These are phyloP conservation scores for Xylariomycetidae sp. DNA, from an alignment of 2,329 filamentous ascomycete species.

Conservation along the genomic window DNA sequence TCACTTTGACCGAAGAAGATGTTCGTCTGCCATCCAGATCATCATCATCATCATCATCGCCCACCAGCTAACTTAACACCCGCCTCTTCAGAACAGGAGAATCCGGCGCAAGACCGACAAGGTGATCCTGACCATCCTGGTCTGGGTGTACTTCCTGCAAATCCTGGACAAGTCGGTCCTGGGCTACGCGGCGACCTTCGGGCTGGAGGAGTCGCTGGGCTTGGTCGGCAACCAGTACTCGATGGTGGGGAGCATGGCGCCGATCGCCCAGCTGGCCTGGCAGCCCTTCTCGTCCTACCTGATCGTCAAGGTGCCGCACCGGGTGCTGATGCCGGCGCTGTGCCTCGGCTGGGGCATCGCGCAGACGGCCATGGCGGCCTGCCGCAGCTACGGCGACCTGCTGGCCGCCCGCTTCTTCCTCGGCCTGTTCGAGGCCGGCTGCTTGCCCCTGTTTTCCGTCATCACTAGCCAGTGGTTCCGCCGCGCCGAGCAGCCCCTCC, in stretches of 20 bases:
- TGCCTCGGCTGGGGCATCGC: constrained; percentile 47
- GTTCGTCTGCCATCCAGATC: constrained; percentile 1
- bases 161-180: constrained; percentile 58
- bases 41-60: no score
- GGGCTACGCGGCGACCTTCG: constrained; percentile 56
- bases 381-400: constrained; percentile 41
- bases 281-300: constrained; percentile 47
- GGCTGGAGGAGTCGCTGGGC: constrained; percentile 51
- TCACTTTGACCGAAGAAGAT: constrained; percentile 14
- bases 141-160: constrained; percentile 58
- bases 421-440: constrained; percentile 47
- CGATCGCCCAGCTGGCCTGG: constrained; percentile 47
- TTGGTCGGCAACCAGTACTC: constrained; percentile 49
- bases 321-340: constrained; percentile 50
- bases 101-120: constrained; percentile 29
- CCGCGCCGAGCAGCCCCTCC: constrained; percentile 50
- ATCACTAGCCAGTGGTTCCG: constrained; percentile 59
- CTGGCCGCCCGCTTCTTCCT: constrained; percentile 49
- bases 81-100: constrained; percentile 11
- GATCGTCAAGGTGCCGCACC: constrained; percentile 54
- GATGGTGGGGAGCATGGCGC: constrained; percentile 35
- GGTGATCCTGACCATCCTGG: constrained; percentile 39
- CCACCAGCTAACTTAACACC: not conserved
- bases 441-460: constrained; percentile 47
- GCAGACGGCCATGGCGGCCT: constrained; percentile 45